Conservation (phyloP, 225 moss, liverwort and hornwort species). For the Anthoceros angustus region DNA sequence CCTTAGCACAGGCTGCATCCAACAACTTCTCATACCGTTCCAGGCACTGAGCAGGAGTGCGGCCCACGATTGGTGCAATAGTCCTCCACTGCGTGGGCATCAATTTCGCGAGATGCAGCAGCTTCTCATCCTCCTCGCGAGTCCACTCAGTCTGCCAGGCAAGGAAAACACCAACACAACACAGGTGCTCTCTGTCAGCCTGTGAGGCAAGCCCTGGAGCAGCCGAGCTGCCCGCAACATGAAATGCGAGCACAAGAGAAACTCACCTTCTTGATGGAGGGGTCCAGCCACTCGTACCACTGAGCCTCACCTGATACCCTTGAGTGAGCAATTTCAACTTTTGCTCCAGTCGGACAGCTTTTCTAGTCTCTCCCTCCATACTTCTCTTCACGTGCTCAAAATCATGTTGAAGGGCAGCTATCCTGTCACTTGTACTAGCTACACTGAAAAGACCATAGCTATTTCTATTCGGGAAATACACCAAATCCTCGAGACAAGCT, state of each 20-base stretch:
- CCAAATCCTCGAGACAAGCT: conserved; percentile 73
- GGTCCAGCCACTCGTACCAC: conserved; percentile 99
- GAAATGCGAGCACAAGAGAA: neutral
- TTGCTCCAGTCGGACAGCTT: conserved; percentile 71
- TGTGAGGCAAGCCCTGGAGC: too few relatives aligned
- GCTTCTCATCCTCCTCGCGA: conserved; percentile 92
- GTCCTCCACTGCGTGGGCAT: conserved; percentile 97
- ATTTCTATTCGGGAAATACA: conserved; percentile 60
- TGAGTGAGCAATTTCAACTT: conserved; percentile 76
- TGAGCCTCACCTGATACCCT: conserved; percentile 90
- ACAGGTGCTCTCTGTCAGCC: neutral
- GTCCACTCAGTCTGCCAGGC: conserved; percentile 76
- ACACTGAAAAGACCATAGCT: conserved; percentile 62
- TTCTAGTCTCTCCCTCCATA: conserved; percentile 83
- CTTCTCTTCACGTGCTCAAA: conserved; percentile 70
- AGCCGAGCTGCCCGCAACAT: too few relatives aligned
- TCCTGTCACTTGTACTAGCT: conserved; percentile 54
- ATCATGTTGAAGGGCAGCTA: conserved; percentile 56
- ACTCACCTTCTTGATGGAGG: conserved; percentile 83
- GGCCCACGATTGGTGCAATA: conserved; percentile 85
- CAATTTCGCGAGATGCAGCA: conserved; percentile 83
- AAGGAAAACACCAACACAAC: neutral
- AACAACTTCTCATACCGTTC: conserved; percentile 84
- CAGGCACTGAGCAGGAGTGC: conserved; percentile 84
- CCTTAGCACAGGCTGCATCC: conserved; percentile 87